Evolutionary conservation across 1,139 yeast genomes (phyloP).

Genomic region (Debaryomycetaceae sp.): DNA sequence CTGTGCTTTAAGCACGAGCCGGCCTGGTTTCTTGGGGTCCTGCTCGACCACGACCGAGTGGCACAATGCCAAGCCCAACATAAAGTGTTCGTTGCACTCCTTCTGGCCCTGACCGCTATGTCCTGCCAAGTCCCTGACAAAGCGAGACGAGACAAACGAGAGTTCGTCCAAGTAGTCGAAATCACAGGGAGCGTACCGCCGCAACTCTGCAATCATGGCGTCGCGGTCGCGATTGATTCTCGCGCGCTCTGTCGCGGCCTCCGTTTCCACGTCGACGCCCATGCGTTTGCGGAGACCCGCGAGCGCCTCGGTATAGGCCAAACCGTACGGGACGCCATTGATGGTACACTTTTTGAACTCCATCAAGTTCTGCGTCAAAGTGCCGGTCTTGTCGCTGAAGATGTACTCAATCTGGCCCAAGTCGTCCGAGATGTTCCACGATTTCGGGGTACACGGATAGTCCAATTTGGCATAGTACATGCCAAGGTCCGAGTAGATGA

Average conservation of each 20-base stretch:
- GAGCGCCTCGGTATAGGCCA: constrained; percentile 51
- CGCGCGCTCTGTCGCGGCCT: constrained; percentile 28
- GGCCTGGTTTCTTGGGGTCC: constrained; percentile 26
- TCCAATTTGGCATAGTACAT: constrained; percentile 44
- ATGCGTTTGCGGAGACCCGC: constrained; percentile 47
- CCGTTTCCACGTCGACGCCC: constrained; percentile 43
- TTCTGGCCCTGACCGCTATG: constrained; percentile 19
- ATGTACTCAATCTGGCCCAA: constrained; percentile 56
- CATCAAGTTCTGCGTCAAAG: constrained; percentile 51
- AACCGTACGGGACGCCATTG: constrained; percentile 44
- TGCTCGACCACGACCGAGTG: constrained; percentile 50
- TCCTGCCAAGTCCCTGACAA: constrained; percentile 27
- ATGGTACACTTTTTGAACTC: constrained; percentile 52
- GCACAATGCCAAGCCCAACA: constrained; percentile 44
- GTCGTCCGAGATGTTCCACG: constrained; percentile 56
- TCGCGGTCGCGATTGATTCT: constrained; percentile 25
- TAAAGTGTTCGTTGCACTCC: constrained; percentile 36
- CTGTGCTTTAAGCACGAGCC: constrained; percentile 40
- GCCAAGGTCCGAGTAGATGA: constrained; percentile 40
- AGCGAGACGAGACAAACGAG: constrained; percentile 39
- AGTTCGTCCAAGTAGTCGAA: constrained; percentile 26
- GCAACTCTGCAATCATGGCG: constrained; percentile 24
- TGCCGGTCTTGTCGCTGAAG: constrained; percentile 54
- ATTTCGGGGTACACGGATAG: constrained; percentile 50
- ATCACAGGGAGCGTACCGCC: constrained; percentile 3